phyloP scores from a whole-genome alignment of 257 asterid genomes.

The Ajuga chamaepitys region DNA sequence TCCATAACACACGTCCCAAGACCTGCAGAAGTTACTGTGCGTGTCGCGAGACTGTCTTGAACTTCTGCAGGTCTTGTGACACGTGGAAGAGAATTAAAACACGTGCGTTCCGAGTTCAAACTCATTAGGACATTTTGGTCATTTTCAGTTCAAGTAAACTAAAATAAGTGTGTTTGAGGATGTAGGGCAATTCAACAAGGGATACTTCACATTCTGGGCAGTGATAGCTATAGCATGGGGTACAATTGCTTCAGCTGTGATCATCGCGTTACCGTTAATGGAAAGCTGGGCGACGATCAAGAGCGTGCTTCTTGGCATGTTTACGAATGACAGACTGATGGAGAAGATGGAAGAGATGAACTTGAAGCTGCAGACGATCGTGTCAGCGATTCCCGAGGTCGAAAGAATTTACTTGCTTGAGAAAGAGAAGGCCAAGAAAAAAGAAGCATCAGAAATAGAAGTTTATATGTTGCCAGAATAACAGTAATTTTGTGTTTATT shows the following conservation, averaged over 20 bases:
- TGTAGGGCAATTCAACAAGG: conserved; percentile 76
- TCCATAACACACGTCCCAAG: not conserved
- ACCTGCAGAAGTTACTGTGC: not conserved
- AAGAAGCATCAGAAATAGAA: conserved; percentile 40
- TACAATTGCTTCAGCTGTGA: conserved; percentile 69
- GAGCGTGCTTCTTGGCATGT: conserved; percentile 63
- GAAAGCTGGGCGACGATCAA: conserved; percentile 80
- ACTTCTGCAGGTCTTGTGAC: too few relatives aligned
- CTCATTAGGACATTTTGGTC: too few relatives aligned
- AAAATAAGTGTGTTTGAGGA: not conserved
- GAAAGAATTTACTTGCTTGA: conserved; percentile 63
- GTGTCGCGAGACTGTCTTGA: too few relatives aligned
- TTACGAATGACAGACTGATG: conserved; percentile 73
- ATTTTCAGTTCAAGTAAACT: too few relatives aligned
- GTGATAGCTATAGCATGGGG: conserved; percentile 86
- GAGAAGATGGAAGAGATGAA: conserved; percentile 71
- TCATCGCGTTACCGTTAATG: conserved; percentile 58
- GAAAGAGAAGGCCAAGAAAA: conserved; percentile 50
- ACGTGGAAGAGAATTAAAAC: too few relatives aligned
- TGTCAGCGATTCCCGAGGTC: conserved; percentile 69
- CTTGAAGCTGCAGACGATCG: conserved; percentile 47
- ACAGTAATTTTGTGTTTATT: not conserved
- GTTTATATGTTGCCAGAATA: conserved; percentile 14
- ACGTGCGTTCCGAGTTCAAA: too few relatives aligned
- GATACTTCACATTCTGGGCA: conserved; percentile 93